Conservation (phyloP, 805 yeast genomes). For the Barnettozyma vustinii region DNA sequence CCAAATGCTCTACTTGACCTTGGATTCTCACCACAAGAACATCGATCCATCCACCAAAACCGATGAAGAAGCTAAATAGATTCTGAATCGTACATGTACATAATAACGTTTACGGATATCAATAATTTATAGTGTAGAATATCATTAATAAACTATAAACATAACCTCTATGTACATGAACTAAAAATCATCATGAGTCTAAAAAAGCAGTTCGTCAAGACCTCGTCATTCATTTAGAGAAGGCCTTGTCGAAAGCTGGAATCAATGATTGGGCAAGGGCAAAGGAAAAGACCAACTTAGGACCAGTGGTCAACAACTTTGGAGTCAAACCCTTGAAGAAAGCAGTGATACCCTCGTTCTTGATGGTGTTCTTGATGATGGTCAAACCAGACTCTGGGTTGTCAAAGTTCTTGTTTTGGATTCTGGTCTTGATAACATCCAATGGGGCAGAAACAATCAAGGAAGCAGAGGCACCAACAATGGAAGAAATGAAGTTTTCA, state of each 20-base stretch:
- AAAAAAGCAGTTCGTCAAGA: neutral
- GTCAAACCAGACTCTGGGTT: constrained; percentile 92
- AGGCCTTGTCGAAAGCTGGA: constrained; percentile 84
- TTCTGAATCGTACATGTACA: constrained; percentile 1
- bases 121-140: neutral
- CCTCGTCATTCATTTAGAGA: constrained; percentile 26
- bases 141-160: neutral
- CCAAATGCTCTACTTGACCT: constrained; percentile 63
- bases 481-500: constrained; percentile 92
- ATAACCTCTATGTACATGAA: constrained; percentile 9
- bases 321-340: constrained; percentile 91
- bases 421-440: constrained; percentile 97
- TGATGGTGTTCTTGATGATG: constrained; percentile 87
- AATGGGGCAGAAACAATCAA: constrained; percentile 95
- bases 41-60: constrained; percentile 23
- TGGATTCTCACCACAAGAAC: constrained; percentile 57
- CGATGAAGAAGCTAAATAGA: constrained; percentile 4
- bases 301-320: constrained; percentile 94
- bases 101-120: neutral
- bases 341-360: constrained; percentile 80
- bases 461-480: constrained; percentile 95
- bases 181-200: neutral
- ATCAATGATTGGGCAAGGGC: constrained; percentile 96
- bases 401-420: constrained; percentile 93
- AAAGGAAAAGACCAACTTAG: constrained; percentile 95